Evolutionary conservation across 2,329 filamentous ascomycete genomes (phyloP).

Genomic region (Purpureocillium lavendulum): DNA sequence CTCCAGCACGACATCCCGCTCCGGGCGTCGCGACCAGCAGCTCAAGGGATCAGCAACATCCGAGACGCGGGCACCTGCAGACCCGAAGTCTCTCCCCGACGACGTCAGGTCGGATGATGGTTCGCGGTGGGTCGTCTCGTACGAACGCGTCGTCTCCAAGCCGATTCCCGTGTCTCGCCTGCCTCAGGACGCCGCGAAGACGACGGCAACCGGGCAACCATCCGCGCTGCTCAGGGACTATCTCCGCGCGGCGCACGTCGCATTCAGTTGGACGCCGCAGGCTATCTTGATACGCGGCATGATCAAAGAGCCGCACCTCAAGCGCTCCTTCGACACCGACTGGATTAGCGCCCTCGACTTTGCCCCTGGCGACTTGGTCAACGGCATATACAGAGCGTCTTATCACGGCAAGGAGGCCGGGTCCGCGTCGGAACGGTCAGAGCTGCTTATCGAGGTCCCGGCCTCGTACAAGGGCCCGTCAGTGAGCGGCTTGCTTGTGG

Average conservation of each 20-base stretch:
- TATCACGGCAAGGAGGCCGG: slow-evolving; percentile 10
- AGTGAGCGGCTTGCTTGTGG: slow-evolving; percentile 16
- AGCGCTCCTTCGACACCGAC: slow-evolving; percentile 14
- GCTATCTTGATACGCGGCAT: slow-evolving; percentile 18
- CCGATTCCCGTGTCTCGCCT: slow-evolving; percentile 10
- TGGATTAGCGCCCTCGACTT: slow-evolving; percentile 16
- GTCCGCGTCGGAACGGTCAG: slow-evolving; percentile 14
- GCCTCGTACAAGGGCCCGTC: slow-evolving; percentile 13
- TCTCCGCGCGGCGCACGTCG: slow-evolving; percentile 17
- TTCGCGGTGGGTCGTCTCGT: slow-evolving; percentile 16
- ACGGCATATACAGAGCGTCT: slow-evolving; percentile 21
- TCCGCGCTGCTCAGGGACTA: slow-evolving; percentile 16
- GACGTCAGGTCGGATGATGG: slow-evolving; percentile 10
- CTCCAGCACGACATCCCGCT: slow-evolving; percentile 4
- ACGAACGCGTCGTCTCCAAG: slow-evolving; percentile 17
- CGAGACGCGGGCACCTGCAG: background rate
- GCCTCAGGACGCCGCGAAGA: too few species aligned
- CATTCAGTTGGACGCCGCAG: slow-evolving; percentile 24
- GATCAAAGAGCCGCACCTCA: slow-evolving; percentile 9
- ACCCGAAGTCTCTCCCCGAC: slow-evolving; percentile 10
- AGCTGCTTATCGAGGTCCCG: slow-evolving; percentile 19
- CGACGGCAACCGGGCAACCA: slow-evolving; percentile 1
- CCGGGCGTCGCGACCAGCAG: slow-evolving; percentile 1
- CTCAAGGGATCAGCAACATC: too few species aligned
- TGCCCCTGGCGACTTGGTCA: slow-evolving; percentile 17